These are phyloP conservation scores for Clitocybe nebularis DNA, from an alignment of 1,284 basidiomycete species.

Conservation along the genomic window DNA sequence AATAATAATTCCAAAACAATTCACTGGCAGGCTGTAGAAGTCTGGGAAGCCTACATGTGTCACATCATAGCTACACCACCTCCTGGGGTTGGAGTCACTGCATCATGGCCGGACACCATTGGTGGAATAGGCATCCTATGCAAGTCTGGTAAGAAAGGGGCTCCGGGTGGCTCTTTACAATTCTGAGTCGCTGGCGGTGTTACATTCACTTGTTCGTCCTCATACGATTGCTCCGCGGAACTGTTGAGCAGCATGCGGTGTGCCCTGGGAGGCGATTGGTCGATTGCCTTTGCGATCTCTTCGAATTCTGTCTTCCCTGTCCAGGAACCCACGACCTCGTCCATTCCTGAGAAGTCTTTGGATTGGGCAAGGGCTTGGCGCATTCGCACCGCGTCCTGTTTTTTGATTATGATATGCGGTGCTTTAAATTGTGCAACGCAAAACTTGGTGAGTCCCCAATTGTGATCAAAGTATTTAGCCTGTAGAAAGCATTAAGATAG, in stretches of 20 bases:
- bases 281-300: slow-evolving; percentile 51
- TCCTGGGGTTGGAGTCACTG: slow-evolving; percentile 41
- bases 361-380: slow-evolving; percentile 54
- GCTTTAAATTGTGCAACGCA: slow-evolving; percentile 80
- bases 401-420: slow-evolving; percentile 48
- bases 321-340: slow-evolving; percentile 53
- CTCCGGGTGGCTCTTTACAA: slow-evolving; percentile 42
- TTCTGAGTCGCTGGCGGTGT: slow-evolving; percentile 43
- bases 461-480: slow-evolving; percentile 71
- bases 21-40: too few species aligned
- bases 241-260: slow-evolving; percentile 25
- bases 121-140: slow-evolving; percentile 25
- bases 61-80: slow-evolving; percentile 14
- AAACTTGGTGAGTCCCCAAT: slow-evolving; percentile 90
- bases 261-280: slow-evolving; percentile 37
- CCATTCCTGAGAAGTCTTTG: slow-evolving; percentile 66
- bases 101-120: slow-evolving; percentile 36
- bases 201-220: slow-evolving; percentile 11
- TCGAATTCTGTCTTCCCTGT: slow-evolving; percentile 58
- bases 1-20: too few species aligned
- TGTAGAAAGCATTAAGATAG: slow-evolving; percentile 19
- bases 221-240: slow-evolving; percentile 6
- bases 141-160: slow-evolving; percentile 34
- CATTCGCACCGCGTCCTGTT: slow-evolving; percentile 54
- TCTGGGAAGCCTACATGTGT: too few species aligned